These are phyloP conservation scores for Gonapodya prolifera DNA, from an alignment of 192 early-diverging fungal species.

Conservation along the genomic window DNA sequence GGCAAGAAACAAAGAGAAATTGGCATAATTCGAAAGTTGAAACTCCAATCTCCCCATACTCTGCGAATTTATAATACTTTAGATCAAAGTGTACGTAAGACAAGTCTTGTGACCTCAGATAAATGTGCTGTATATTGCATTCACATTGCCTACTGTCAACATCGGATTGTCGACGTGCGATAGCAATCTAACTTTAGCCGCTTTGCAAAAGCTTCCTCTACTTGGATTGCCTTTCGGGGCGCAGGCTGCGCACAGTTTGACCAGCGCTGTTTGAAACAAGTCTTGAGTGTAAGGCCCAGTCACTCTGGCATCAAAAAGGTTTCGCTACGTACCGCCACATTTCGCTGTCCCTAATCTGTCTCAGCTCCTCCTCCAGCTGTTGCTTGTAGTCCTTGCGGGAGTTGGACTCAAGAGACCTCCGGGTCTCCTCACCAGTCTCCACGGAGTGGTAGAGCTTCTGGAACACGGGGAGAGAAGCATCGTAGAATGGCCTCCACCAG, in stretches of 20 bases:
- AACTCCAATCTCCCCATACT: no score
- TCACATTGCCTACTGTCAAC: no score
- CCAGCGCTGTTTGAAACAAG: not conserved
- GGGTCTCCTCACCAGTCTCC: constrained; percentile 75
- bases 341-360: constrained; percentile 76
- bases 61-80: no score
- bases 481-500: constrained; percentile 91
- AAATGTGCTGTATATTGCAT: no score
- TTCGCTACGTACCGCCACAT: constrained; percentile 57
- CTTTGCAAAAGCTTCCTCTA: no score
- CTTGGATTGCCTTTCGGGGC: constrained; percentile 1
- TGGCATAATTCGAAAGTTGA: no score
- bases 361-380: constrained; percentile 80
- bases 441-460: constrained; percentile 79
- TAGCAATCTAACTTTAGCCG: no score
- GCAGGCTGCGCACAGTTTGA: not conserved
- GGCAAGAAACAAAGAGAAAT: no score
- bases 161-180: no score
- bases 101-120: no score
- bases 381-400: constrained; percentile 83
- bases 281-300: not conserved
- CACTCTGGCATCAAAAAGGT: not conserved
- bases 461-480: constrained; percentile 87
- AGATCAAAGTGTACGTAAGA: no score
- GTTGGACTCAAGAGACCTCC: constrained; percentile 75